Base-by-base conservation (phyloP, 2,329 filamentous ascomycete species). In the Cladosporium sp. region DNA sequence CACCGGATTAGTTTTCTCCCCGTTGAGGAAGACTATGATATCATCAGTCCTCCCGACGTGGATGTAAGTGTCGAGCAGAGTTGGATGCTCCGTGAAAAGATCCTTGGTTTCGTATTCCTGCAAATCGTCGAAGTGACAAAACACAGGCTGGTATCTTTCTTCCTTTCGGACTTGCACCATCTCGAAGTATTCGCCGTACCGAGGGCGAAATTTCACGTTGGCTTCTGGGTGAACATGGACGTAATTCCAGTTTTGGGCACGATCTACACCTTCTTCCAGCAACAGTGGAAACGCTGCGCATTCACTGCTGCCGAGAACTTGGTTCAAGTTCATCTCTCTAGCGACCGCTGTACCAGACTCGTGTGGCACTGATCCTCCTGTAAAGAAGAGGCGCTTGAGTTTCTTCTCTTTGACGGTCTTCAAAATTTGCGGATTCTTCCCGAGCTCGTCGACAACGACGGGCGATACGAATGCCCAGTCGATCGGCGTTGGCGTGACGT, bases 11-110 rank as follows among this genome's bases (percentile, higher is more conserved):
- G 49, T 53, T 23, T 53, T 53, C 25, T 53, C 49, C 14, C 49
- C 49, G 49, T 53, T 53, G 49, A 53, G n/a, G 5, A 53, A 53
- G 23, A 53, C 49, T n/a, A 53, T 53, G 23, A 53, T 53, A 13
- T 53, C 49, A 23, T 53, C 49, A 23, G 23, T 23, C 23, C 49
- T 53, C 21, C 49, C 49, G 14, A 25, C 49, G 13, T 53, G 23
- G 21, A 16, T 53, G 21, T 25, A 53, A 28, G 49, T 53, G 49
- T 53, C 25, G 21, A 23, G 49, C 25, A 53, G 23, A 26, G 49
- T 25, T 25, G 49, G 14, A 26, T 53, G 49, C 13, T 53, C 25
- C 6, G 25, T 16, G 49, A 53, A 53, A 25, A 53, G 49, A 28
- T 26, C 49, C 25, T 53, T 53, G 21, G 49, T 53, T 25, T 53